These are phyloP conservation scores for Hypoxylon perforatum DNA, from an alignment of 495 filamentous ascomycete genomes.

Conservation along the genomic window DNA sequence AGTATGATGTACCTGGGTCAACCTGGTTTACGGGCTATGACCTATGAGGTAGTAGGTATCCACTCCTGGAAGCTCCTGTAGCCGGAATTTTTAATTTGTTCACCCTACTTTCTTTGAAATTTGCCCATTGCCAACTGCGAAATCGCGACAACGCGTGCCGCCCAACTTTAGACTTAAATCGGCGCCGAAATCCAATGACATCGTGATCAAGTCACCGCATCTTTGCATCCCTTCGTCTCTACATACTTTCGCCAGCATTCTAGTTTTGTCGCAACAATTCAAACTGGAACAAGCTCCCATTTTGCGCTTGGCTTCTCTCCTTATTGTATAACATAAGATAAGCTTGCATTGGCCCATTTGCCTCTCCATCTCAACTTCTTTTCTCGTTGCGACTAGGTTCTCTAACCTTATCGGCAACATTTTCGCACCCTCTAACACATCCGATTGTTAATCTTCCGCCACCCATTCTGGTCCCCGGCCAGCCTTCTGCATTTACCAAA, in stretches of 20 bases:
- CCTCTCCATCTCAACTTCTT: too few relatives aligned
- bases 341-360: too few relatives aligned
- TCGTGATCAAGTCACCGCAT: slow-evolving; percentile 6
- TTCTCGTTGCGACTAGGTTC: too few relatives aligned
- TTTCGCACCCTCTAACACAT: not conserved
- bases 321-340: too few relatives aligned
- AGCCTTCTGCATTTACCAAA: not conserved
- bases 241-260: not conserved
- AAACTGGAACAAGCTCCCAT: too few relatives aligned
- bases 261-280: not conserved
- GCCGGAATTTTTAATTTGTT: slow-evolving; percentile 26
- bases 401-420: not conserved
- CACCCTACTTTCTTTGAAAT: slow-evolving; percentile 15
- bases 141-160: slow-evolving; percentile 38
- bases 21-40: too few relatives aligned
- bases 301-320: too few relatives aligned
- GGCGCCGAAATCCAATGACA: slow-evolving; percentile 40
- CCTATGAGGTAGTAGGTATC: slow-evolving; percentile 7
- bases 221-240: not conserved
- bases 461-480: not conserved
- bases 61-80: slow-evolving; percentile 13
- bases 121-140: slow-evolving; percentile 12
- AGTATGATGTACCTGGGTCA: not conserved
- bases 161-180: slow-evolving; percentile 36
- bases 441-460: not conserved